A percentile compares a stretch with the other conserved stretches of the same genome.
Evolutionary conservation across 1,284 basidiomycete species (phyloP).

Genomic region (Cryptococcus amylolentus): DNA sequence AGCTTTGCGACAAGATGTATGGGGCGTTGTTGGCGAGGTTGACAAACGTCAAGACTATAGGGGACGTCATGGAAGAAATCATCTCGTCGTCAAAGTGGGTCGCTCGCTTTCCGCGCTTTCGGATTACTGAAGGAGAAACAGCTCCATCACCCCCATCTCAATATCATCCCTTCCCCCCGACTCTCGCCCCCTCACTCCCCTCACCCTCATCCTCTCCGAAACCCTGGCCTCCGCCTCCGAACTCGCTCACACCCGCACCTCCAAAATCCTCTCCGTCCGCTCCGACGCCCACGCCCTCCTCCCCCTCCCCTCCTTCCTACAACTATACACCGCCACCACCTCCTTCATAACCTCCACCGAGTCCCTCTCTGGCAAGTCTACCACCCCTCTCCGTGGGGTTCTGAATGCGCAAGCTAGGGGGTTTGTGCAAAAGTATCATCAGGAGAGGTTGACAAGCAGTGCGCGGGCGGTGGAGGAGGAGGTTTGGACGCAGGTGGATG

Average conservation of each 20-base stretch:
- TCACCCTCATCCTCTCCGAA: slow-evolving; percentile 58
- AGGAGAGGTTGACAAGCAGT: slow-evolving; percentile 71
- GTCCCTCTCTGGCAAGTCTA: slow-evolving; percentile 79
- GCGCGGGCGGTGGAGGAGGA: slow-evolving; percentile 71
- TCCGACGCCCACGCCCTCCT: slow-evolving; percentile 73
- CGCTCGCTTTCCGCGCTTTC: not conserved
- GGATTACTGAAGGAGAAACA: not conserved
- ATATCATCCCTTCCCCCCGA: slow-evolving; percentile 6
- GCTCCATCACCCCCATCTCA: slow-evolving; percentile 5
- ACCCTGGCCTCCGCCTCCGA: slow-evolving; percentile 76
- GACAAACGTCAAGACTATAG: slow-evolving; percentile 67
- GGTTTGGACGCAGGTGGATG: slow-evolving; percentile 65
- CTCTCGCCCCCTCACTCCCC: slow-evolving; percentile 30
- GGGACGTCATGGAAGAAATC: slow-evolving; percentile 60
- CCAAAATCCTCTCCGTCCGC: slow-evolving; percentile 71
- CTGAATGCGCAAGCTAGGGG: slow-evolving; percentile 75
- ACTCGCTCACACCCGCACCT: slow-evolving; percentile 73
- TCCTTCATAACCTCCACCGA: slow-evolving; percentile 84
- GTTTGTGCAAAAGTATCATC: slow-evolving; percentile 83
- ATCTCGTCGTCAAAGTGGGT: slow-evolving; percentile 47
- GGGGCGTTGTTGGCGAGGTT: slow-evolving; percentile 64
- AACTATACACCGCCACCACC: slow-evolving; percentile 82
- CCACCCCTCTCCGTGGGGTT: slow-evolving; percentile 80
- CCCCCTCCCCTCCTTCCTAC: slow-evolving; percentile 69
- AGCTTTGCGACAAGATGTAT: slow-evolving; percentile 64